These are phyloP conservation scores for Annulohypoxylon bovei DNA, from an alignment of 495 filamentous ascomycete genomes.

Conservation along the genomic window DNA sequence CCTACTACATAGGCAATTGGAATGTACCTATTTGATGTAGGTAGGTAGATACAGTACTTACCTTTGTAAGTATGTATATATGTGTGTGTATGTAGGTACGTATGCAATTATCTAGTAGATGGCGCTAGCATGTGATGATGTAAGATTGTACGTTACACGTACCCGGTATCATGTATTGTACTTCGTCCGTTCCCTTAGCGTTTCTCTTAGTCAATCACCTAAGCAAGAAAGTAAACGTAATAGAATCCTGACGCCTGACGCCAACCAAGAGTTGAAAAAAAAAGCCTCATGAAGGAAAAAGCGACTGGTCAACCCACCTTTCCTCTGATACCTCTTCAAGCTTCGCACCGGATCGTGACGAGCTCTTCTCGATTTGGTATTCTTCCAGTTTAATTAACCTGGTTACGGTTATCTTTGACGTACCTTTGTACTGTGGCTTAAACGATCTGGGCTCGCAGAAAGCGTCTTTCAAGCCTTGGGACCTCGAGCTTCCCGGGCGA, in stretches of 20 bases:
- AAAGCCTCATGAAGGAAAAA: conserved; percentile 27
- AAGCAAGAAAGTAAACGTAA: conserved; percentile 35
- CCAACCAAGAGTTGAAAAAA: conserved; percentile 1
- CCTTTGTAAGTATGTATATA: too few species aligned
- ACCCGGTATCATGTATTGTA: neutral
- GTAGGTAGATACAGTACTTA: too few species aligned
- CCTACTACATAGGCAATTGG: too few species aligned
- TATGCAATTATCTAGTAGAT: neutral
- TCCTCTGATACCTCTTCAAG: conserved; percentile 2
- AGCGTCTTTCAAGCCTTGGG: too few species aligned
- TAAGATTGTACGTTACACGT: neutral
- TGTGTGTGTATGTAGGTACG: neutral
- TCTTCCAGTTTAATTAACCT: conserved; percentile 5
- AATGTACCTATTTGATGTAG: too few species aligned
- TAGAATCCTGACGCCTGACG: conserved; percentile 12
- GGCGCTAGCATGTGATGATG: neutral
- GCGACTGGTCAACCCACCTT: neutral
- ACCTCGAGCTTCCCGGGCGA: too few species aligned
- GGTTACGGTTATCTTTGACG: neutral
- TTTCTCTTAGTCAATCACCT: conserved; percentile 5
- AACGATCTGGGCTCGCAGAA: neutral
- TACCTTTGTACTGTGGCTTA: conserved; percentile 14
- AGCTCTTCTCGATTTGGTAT: conserved; percentile 8
- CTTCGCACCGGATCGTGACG: neutral
- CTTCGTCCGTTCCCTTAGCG: neutral